These are phyloP conservation scores for Candida maesae DNA, from an alignment of 805 yeast species.

Conservation along the genomic window DNA sequence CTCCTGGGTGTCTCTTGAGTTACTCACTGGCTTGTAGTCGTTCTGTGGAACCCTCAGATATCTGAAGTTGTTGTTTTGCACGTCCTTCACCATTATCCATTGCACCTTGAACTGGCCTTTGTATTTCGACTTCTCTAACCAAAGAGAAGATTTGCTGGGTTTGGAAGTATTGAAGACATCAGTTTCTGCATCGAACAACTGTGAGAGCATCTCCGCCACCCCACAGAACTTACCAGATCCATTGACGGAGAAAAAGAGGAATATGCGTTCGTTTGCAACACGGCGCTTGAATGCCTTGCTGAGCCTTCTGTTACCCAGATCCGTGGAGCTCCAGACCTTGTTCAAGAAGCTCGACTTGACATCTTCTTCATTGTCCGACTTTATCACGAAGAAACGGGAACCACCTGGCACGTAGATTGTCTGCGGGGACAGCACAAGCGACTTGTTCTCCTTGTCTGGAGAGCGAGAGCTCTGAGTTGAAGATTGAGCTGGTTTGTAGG, in stretches of 20 bases:
- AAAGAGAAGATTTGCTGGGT: constrained; percentile 25
- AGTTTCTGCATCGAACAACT: constrained; percentile 19
- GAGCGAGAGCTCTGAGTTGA: neutral
- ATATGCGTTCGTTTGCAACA: constrained; percentile 32
- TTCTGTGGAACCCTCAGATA: constrained; percentile 40
- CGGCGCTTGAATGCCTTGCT: constrained; percentile 36
- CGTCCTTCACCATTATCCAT: constrained; percentile 50
- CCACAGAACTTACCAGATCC: constrained; percentile 57
- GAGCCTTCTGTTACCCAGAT: constrained; percentile 50
- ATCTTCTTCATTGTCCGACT: constrained; percentile 47
- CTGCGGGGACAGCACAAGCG: constrained; percentile 15
- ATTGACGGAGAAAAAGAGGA: constrained; percentile 55
- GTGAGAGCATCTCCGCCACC: constrained; percentile 48
- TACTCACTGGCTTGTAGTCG: constrained; percentile 49
- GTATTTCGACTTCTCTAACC: constrained; percentile 47
- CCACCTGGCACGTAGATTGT: constrained; percentile 27
- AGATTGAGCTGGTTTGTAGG: neutral
- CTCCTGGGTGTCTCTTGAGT: constrained; percentile 61
- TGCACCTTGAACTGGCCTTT: constrained; percentile 49
- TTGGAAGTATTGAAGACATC: neutral
- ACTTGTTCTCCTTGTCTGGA: neutral
- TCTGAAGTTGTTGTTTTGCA: constrained; percentile 45
- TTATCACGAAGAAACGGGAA: constrained; percentile 47
- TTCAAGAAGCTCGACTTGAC: constrained; percentile 46
- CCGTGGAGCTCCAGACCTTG: constrained; percentile 58